Conservation (phyloP, 306 rosid genomes). For the Quercus variabilis region DNA sequence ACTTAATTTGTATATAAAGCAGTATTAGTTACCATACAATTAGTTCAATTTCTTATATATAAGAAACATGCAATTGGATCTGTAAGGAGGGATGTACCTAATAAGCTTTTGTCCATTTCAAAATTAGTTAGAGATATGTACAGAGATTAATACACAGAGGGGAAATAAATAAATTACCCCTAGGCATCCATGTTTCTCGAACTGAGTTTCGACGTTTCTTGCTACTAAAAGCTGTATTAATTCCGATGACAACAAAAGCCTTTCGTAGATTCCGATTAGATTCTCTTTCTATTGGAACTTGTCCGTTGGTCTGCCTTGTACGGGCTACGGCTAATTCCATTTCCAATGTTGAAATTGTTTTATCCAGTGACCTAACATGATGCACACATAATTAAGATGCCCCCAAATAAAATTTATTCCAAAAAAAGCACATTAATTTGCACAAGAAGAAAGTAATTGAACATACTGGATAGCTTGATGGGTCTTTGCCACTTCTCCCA, state of each 20-base stretch:
- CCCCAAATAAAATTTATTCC: background rate
- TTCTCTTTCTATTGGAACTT: slow-evolving; percentile 10
- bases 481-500: slow-evolving; percentile 72
- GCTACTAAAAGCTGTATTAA: slow-evolving; percentile 93
- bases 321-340: slow-evolving; percentile 62
- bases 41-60: no score
- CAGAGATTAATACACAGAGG: background rate
- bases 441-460: background rate
- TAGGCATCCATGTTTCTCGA: slow-evolving; percentile 82
- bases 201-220: slow-evolving; percentile 65
- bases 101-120: no score
- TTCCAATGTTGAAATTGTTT: slow-evolving; percentile 65
- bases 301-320: slow-evolving; percentile 30
- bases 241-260: slow-evolving; percentile 85
- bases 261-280: slow-evolving; percentile 31
- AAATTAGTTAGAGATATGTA: background rate
- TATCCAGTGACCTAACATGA: slow-evolving; percentile 60
- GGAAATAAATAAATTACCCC: slow-evolving; percentile 26
- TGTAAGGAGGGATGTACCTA: no score
- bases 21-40: no score
- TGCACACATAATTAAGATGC: background rate
- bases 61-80: no score
- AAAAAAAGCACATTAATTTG: background rate
- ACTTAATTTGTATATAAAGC: no score
- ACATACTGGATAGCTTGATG: slow-evolving; percentile 76